Evolutionary conservation across 495 filamentous ascomycete genomes (phyloP).

Genomic region (Penicillium coprophilum): DNA sequence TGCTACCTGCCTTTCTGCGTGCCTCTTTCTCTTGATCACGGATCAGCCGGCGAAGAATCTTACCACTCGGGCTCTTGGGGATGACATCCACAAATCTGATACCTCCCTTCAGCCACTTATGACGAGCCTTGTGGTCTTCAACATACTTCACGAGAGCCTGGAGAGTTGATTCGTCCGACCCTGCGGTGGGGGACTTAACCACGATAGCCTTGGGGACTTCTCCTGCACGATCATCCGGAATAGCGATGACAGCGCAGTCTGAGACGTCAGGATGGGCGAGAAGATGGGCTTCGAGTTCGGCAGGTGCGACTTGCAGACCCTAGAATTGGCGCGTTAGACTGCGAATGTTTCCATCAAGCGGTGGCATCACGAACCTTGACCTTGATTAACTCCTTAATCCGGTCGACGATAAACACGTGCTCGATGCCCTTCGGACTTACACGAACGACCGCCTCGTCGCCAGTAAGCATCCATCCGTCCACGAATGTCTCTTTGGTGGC

Average conservation of each 20-base stretch:
- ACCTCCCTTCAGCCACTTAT: constrained; percentile 89
- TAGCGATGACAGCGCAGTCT: constrained; percentile 81
- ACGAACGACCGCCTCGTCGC: constrained; percentile 76
- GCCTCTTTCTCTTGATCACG: constrained; percentile 76
- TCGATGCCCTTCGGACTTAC: constrained; percentile 64
- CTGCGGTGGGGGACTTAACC: constrained; percentile 64
- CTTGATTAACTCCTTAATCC: constrained; percentile 94
- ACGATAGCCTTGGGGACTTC: constrained; percentile 89
- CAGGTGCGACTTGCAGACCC: constrained; percentile 89
- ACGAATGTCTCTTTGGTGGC: constrained; percentile 79
- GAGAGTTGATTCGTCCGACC: constrained; percentile 58
- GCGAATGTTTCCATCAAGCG: background rate
- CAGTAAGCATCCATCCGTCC: constrained; percentile 80
- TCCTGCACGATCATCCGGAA: constrained; percentile 71
- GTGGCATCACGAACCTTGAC: constrained; percentile 63
- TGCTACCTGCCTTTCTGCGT: constrained; percentile 60
- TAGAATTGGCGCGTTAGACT: constrained; percentile 27
- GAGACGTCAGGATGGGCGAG: constrained; percentile 77
- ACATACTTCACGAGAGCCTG: constrained; percentile 73
- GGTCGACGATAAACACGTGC: constrained; percentile 81
- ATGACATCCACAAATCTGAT: constrained; percentile 73
- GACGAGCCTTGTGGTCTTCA: constrained; percentile 76
- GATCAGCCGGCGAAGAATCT: constrained; percentile 81
- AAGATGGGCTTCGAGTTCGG: constrained; percentile 86
- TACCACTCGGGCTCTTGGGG: constrained; percentile 89